phyloP scores from a whole-genome alignment of 306 rosid genomes.

The Adenanthera pavonina region DNA sequence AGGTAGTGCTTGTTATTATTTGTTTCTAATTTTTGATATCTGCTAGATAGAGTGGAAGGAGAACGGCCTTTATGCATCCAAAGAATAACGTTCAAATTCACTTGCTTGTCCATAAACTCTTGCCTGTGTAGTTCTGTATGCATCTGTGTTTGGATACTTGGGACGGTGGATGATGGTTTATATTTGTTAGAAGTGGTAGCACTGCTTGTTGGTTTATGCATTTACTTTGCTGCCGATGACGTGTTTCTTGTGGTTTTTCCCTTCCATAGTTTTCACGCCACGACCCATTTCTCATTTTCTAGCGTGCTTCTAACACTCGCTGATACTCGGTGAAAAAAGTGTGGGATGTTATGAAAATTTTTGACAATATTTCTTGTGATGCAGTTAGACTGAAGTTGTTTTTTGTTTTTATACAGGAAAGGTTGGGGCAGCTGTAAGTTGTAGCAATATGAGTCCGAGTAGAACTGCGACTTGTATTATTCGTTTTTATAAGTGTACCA shows the following conservation, averaged over 20 bases:
- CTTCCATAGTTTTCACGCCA: neutral
- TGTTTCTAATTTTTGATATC: neutral
- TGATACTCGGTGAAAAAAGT: neutral
- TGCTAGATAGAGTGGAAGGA: neutral
- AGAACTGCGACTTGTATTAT: slow-evolving; percentile 33
- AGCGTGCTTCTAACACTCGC: neutral
- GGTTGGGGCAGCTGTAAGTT: slow-evolving; percentile 76
- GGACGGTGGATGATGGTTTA: neutral
- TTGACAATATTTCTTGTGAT: neutral
- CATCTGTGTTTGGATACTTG: neutral
- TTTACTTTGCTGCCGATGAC: neutral
- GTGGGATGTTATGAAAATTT: neutral
- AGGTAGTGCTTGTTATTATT: slow-evolving; percentile 58
- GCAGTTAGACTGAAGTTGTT: slow-evolving; percentile 22
- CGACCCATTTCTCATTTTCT: slow-evolving; percentile 13
- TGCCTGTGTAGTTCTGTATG: neutral
- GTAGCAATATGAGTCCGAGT: slow-evolving; percentile 42
- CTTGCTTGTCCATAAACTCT: neutral
- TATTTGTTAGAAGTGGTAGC: neutral
- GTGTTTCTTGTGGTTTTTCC: neutral
- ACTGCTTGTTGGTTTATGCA: neutral
- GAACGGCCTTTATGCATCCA: neutral
- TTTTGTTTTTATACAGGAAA: slow-evolving; percentile 71
- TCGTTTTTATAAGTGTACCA: slow-evolving; percentile 34
- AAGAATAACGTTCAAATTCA: slow-evolving; percentile 7